phyloP scores from a whole-genome alignment of 805 yeast genomes.

The Ogataea methanolica region DNA sequence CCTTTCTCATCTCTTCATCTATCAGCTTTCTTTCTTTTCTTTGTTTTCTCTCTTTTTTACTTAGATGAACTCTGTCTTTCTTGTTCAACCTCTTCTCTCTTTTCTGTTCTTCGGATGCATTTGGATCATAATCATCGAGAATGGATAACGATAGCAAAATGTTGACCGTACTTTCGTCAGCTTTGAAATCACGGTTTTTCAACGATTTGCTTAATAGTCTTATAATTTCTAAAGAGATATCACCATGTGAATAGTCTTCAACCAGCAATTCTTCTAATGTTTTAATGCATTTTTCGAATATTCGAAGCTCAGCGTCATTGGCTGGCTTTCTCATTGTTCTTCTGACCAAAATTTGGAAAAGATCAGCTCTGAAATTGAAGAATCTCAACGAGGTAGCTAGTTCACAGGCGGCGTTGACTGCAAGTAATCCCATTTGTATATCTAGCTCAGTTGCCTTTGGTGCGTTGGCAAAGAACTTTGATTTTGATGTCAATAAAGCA shows the following conservation, averaged over 20 bases:
- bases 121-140: constrained; percentile 70
- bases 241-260: constrained; percentile 79
- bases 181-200: constrained; percentile 67
- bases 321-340: constrained; percentile 59
- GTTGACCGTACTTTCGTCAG: constrained; percentile 79
- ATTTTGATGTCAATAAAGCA: constrained; percentile 40
- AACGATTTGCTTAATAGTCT: constrained; percentile 65
- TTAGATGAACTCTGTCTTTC: constrained; percentile 84
- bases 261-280: constrained; percentile 65
- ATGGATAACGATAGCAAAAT: constrained; percentile 64
- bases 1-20: constrained; percentile 82
- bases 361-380: constrained; percentile 78
- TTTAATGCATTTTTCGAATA: constrained; percentile 56
- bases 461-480: constrained; percentile 29
- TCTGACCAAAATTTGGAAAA: constrained; percentile 62
- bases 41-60: constrained; percentile 85
- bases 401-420: constrained; percentile 78
- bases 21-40: constrained; percentile 83
- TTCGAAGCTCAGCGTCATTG: constrained; percentile 40
- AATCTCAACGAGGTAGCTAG: constrained; percentile 62
- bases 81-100: constrained; percentile 56
- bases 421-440: constrained; percentile 47
- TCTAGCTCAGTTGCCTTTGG: constrained; percentile 30
- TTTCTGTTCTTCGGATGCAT: constrained; percentile 42
- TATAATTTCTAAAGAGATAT: constrained; percentile 68